phyloP scores from a whole-genome alignment of 164 flowering plant species.

The Litsea cubeba region DNA sequence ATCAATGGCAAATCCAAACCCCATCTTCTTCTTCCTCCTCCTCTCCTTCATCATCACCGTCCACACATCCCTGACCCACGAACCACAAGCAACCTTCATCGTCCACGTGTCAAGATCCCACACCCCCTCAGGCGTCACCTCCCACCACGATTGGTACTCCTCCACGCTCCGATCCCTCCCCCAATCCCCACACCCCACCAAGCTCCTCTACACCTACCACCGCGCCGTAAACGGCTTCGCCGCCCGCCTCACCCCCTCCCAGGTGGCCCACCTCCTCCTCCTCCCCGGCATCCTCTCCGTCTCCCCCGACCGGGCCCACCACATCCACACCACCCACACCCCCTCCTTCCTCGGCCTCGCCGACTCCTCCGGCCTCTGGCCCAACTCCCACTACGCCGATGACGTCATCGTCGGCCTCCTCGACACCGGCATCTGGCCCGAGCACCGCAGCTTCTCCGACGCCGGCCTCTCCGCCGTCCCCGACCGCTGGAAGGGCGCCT shows the following conservation, averaged over 20 bases:
- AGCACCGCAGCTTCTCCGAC: slow-evolving; percentile 58
- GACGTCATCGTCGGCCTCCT: slow-evolving; percentile 72
- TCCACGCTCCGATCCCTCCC: slow-evolving; percentile 20
- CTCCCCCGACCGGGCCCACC: slow-evolving; percentile 41
- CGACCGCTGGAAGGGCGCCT: slow-evolving; percentile 51
- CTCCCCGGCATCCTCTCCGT: slow-evolving; percentile 51
- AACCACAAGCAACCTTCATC: slow-evolving; percentile 14
- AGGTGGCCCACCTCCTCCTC: slow-evolving; percentile 37
- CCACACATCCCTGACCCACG: not conserved
- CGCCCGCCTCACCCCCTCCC: slow-evolving; percentile 49
- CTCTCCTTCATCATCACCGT: slow-evolving; percentile 2
- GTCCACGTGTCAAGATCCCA: slow-evolving; percentile 22
- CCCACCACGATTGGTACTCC: slow-evolving; percentile 23
- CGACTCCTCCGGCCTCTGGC: slow-evolving; percentile 61
- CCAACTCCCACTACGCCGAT: slow-evolving; percentile 54
- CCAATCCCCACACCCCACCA: slow-evolving; percentile 13
- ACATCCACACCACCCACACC: slow-evolving; percentile 71
- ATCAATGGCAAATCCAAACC: not conserved
- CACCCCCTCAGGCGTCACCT: slow-evolving; percentile 12
- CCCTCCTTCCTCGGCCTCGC: slow-evolving; percentile 63
- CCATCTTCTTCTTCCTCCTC: not conserved
- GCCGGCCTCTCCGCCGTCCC: slow-evolving; percentile 47
- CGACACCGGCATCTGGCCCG: slow-evolving; percentile 93
- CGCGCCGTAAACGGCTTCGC: slow-evolving; percentile 79
- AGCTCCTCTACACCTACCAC: slow-evolving; percentile 17